These are phyloP conservation scores for Fusarium denticulatum DNA, from an alignment of 2,329 filamentous ascomycete genomes.

Conservation along the genomic window DNA sequence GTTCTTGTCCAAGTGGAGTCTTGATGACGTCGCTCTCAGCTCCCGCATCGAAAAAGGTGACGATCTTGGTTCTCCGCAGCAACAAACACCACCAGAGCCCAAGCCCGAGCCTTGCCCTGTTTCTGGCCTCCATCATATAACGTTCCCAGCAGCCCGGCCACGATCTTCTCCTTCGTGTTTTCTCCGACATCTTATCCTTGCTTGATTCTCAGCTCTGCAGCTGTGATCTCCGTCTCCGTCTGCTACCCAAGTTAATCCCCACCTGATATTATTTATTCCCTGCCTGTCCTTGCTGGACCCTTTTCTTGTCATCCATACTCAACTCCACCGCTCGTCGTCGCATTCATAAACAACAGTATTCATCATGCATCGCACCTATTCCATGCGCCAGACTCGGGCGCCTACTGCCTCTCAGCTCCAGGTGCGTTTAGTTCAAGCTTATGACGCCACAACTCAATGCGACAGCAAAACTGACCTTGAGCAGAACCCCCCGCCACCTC, in stretches of 20 bases:
- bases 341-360: conserved; percentile 25
- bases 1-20: conserved; percentile 36
- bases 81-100: conserved; percentile 38
- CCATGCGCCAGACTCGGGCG: conserved; percentile 96
- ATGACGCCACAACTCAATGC: not conserved
- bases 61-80: conserved; percentile 46
- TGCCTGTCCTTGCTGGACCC: conserved; percentile 26
- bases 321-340: conserved; percentile 39
- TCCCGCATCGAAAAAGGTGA: conserved; percentile 37
- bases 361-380: conserved; percentile 97
- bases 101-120: conserved; percentile 27
- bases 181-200: conserved; percentile 37
- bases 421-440: conserved; percentile 50
- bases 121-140: conserved; percentile 42
- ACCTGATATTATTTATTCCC: conserved; percentile 33
- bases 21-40: conserved; percentile 43
- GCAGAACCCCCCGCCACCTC: conserved; percentile 90
- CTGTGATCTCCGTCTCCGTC: conserved; percentile 6
- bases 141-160: conserved; percentile 39
- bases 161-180: conserved; percentile 22
- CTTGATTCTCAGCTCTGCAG: conserved; percentile 34
- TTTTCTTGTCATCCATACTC: conserved; percentile 20
- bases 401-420: conserved; percentile 86
- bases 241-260: conserved; percentile 33
- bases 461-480: conserved; percentile 13